Evolutionary conservation across 2,329 filamentous ascomycete species (phyloP), one percentile per base, ranked within the genome.

Genomic region (Sclerotinia sclerotiorum): DNA sequence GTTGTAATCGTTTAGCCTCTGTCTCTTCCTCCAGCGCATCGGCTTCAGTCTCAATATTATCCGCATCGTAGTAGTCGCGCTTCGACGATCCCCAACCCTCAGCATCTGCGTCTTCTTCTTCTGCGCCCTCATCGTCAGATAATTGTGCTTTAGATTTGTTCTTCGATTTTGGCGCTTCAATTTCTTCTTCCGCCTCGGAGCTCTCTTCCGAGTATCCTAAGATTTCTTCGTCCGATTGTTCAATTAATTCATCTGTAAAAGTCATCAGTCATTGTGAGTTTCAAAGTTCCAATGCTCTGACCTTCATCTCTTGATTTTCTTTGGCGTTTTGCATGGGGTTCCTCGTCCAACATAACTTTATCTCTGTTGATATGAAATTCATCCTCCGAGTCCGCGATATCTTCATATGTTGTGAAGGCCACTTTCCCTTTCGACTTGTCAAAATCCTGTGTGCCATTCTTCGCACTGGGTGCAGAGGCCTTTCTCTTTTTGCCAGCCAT

Each of bases 301-400:
- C 86, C 85, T 70, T 95, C 87, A 76, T 94, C 90, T 68, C 88
- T 83, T 69, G 85, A 80, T 74, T 88, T 90, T 74, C 90, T 88
- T 76, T 89, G 84, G 72, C 92, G 88, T 82, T 97, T 97, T 42
- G 88, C 88, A 51, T 87, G 86, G 19, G 90, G 92, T 46, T 85
- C 90, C 73, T 97, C 93, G 42, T 97, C 92, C 49, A 99, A 84
- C 75, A 94, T 80, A 71, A 99, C 88, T 77, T 92, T 90, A 80
- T 99, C 95, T 72, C 91, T 87, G 72, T 94, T 90, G 69, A 94
- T 83, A 76, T 94, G 92, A 78, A 97, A 97, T 78, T 97, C 93
- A 79, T 99, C 95, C 79, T 97, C 93, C 1, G 93, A 96, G 78
- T 97, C 90, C 72, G 94, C 92, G 74, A 99, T 90, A 80, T 97